These are phyloP conservation scores for Fistulifera pelliculosa DNA, from an alignment of 108 stramenopile genomes.

Conservation along the genomic window DNA sequence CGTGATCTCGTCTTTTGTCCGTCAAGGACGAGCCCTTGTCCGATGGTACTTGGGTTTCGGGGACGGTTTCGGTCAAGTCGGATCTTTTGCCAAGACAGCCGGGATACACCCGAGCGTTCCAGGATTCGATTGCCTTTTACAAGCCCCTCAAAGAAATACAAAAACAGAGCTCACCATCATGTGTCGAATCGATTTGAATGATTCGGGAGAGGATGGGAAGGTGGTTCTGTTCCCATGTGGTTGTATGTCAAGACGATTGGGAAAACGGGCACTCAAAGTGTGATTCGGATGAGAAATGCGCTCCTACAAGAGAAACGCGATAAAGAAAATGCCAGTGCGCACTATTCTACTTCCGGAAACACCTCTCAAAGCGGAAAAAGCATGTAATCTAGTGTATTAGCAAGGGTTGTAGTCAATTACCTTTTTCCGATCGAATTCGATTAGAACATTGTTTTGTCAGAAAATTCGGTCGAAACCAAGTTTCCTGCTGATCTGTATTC, in stretches of 20 bases:
- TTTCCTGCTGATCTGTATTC: no score
- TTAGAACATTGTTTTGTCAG: no score
- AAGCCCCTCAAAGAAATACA: slow-evolving; percentile 24
- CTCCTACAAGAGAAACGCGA: slow-evolving; percentile 16
- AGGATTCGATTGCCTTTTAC: slow-evolving; percentile 68
- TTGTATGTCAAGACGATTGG: slow-evolving; percentile 66
- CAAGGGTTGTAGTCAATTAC: no score
- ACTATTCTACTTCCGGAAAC: no score
- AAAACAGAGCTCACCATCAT: slow-evolving; percentile 45
- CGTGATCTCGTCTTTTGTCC: slow-evolving; percentile 57
- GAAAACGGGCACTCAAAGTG: slow-evolving; percentile 34
- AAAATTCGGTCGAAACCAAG: no score
- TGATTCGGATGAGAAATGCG: slow-evolving; percentile 37
- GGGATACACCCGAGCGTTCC: slow-evolving; percentile 48
- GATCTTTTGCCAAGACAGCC: slow-evolving; percentile 21
- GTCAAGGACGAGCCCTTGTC: slow-evolving; percentile 35
- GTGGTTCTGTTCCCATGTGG: slow-evolving; percentile 63
- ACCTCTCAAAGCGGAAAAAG: no score
- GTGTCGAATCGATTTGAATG: slow-evolving; percentile 63
- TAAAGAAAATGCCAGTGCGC: slow-evolving; percentile 2
- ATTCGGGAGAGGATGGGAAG: slow-evolving; percentile 37
- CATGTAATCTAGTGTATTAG: no score
- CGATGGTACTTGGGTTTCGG: slow-evolving; percentile 51
- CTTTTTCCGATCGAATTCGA: no score
- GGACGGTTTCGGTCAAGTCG: slow-evolving; percentile 44